These are phyloP conservation scores for Ophiobolus disseminans DNA, from an alignment of 2,329 filamentous ascomycete genomes.

Conservation along the genomic window DNA sequence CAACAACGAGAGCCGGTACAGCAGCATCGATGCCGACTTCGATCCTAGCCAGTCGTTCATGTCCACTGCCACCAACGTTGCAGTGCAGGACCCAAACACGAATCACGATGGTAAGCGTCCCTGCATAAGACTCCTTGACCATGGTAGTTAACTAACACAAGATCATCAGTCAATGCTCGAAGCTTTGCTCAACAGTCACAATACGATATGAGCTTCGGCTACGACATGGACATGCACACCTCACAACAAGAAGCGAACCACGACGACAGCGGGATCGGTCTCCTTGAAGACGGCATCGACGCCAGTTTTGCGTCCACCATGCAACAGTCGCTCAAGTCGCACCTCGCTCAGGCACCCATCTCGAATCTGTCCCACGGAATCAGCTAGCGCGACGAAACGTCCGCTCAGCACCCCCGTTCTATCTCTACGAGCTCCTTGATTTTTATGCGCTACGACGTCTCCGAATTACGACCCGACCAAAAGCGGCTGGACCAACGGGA, in stretches of 20 bases:
- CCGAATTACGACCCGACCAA: slow-evolving; percentile 43
- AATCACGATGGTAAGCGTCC: slow-evolving; percentile 42
- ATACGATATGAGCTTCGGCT: slow-evolving; percentile 44
- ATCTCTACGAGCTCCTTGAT: not conserved
- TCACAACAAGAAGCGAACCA: slow-evolving; percentile 42
- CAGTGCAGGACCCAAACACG: slow-evolving; percentile 30
- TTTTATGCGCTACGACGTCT: slow-evolving; percentile 26
- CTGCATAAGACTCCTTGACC: slow-evolving; percentile 7
- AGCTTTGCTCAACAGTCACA: slow-evolving; percentile 40
- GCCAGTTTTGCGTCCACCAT: slow-evolving; percentile 39
- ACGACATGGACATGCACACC: slow-evolving; percentile 40
- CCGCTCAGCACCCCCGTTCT: not conserved
- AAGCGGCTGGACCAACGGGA: slow-evolving; percentile 33
- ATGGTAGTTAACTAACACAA: slow-evolving; percentile 46
- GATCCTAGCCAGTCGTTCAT: slow-evolving; percentile 44
- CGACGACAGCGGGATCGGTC: slow-evolving; percentile 46
- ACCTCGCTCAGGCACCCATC: slow-evolving; percentile 29
- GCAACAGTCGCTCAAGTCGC: slow-evolving; percentile 28
- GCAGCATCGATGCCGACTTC: slow-evolving; percentile 48
- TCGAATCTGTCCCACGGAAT: slow-evolving; percentile 23
- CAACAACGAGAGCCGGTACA: slow-evolving; percentile 49
- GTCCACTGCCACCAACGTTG: slow-evolving; percentile 31
- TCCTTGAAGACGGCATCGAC: slow-evolving; percentile 46
- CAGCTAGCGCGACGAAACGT: slow-evolving; percentile 16
- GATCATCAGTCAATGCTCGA: slow-evolving; percentile 44